Conservation (phyloP, 208 protist species). For the Crithidia bombi region DNA sequence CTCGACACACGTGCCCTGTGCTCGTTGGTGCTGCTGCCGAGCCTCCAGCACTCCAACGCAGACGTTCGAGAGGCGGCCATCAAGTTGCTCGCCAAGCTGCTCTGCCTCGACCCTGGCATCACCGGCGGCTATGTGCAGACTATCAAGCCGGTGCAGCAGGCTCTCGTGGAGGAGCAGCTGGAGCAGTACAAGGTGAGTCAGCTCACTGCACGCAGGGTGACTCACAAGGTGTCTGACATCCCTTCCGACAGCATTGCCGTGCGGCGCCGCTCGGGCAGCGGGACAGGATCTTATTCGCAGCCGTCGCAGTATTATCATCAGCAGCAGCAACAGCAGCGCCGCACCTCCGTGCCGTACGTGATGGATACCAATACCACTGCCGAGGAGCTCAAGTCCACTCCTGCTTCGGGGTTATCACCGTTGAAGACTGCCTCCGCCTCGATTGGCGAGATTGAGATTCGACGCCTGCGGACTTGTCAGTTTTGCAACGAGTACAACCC, state of each 20-base stretch:
- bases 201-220: slow-evolving; percentile 1
- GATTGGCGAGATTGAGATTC: slow-evolving; percentile 34
- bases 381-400: slow-evolving; percentile 4
- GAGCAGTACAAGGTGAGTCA: slow-evolving; percentile 34
- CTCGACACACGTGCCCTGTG: slow-evolving; percentile 63
- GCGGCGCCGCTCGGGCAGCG: slow-evolving; percentile 9
- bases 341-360: not conserved
- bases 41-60: slow-evolving; percentile 75
- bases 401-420: not conserved
- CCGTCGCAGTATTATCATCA: not conserved
- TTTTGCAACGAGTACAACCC: slow-evolving; percentile 86
- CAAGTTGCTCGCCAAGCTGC: slow-evolving; percentile 73
- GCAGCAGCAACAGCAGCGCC: slow-evolving; percentile 5
- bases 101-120: slow-evolving; percentile 38
- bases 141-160: slow-evolving; percentile 80
- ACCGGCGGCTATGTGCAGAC: slow-evolving; percentile 40
- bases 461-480: slow-evolving; percentile 68
- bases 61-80: slow-evolving; percentile 80
- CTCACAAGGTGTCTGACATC: slow-evolving; percentile 14
- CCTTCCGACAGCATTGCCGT: slow-evolving; percentile 21
- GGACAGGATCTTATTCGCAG: not conserved
- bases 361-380: not conserved
- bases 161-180: slow-evolving; percentile 76
- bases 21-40: slow-evolving; percentile 61
- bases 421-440: slow-evolving; percentile 15